These are phyloP conservation scores for Neopestalotiopsis clavispora DNA, from an alignment of 2,329 filamentous ascomycete species.

Conservation along the genomic window DNA sequence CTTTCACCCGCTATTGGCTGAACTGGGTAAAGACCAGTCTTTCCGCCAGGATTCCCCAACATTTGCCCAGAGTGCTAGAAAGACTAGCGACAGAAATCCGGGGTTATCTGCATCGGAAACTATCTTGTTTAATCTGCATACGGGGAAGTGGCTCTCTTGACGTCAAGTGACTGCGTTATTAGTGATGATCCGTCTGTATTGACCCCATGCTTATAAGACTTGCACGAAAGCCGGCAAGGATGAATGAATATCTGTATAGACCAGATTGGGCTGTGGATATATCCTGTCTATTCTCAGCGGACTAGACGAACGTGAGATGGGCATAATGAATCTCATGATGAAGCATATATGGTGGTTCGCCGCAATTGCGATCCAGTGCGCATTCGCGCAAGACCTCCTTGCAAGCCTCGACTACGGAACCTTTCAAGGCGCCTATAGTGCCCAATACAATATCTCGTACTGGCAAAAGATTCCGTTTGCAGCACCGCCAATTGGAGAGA, in stretches of 20 bases:
- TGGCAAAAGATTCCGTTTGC: conserved; percentile 67
- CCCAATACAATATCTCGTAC: conserved; percentile 60
- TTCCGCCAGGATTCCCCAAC: conserved; percentile 5
- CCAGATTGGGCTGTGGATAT: not conserved
- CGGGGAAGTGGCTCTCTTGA: not conserved
- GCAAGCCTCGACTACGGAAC: conserved; percentile 52
- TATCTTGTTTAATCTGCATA: not conserved
- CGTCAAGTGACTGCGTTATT: not conserved
- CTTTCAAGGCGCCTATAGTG: conserved; percentile 57
- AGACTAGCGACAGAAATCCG: not conserved
- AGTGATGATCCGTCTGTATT: not conserved
- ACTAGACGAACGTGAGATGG: not conserved
- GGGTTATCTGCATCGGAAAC: not conserved
- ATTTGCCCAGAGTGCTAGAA: not conserved
- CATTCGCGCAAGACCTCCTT: conserved; percentile 34
- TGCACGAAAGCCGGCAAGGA: not conserved
- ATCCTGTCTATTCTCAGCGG: not conserved
- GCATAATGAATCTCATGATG: not conserved
- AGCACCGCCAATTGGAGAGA: conserved; percentile 59
- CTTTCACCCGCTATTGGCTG: conserved; percentile 7
- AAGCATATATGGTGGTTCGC: conserved; percentile 2
- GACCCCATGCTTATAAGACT: not conserved
- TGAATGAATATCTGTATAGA: not conserved
- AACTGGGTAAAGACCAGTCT: not conserved
- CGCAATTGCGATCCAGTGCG: not conserved